Evolutionary conservation across 257 asterid species (phyloP), one percentile per base, ranked within the genome.

Genomic region (Jasminum sambac): DNA sequence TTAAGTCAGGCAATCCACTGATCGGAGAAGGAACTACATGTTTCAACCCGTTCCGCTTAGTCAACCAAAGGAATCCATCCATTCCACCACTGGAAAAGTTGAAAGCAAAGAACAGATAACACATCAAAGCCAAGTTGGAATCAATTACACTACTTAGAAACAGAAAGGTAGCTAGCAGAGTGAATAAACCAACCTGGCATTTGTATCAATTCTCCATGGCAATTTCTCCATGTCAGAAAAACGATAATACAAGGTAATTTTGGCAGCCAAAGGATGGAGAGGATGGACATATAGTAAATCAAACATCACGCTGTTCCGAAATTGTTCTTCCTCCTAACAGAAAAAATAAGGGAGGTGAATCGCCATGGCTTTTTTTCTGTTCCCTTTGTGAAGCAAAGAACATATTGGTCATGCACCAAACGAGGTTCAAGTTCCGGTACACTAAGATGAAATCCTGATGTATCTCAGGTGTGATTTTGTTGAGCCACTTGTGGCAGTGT

Each of bases 11-110:
- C 75, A 80, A 71, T 48, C 91, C 96, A 74, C 57, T 59, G 64
- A 91, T 80, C 65, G 95, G 92, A 76, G 95, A 83, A 71, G 87
- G 80, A 74, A 89, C 75, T 67, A 70, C 79, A 59, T 65, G 78
- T 64, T 72, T 83, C 78, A 74, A 69, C 64, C 78, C 80, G 82
- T 95, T 95, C 86, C 98, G 84, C 77, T 74, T 77, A 61, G 86
- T 86, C 78, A 91, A 83, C 83, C 91, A 84, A 78, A 91, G 64
- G 81, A 80, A 91, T 74, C 98, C 99, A 74, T 95, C 89, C 99
- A 95, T 95, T 70, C 96, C 98, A 64, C 85, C 88, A 73, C 98
- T 95, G 88, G 74, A 74, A 73, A 66, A 81, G 57, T 16, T 76
- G 73, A 70, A 76, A 72, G 62, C 9, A 58, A 48, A 74, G 66